Conservation (phyloP, 345 rosid genomes). For the Citrus hindsii region DNA sequence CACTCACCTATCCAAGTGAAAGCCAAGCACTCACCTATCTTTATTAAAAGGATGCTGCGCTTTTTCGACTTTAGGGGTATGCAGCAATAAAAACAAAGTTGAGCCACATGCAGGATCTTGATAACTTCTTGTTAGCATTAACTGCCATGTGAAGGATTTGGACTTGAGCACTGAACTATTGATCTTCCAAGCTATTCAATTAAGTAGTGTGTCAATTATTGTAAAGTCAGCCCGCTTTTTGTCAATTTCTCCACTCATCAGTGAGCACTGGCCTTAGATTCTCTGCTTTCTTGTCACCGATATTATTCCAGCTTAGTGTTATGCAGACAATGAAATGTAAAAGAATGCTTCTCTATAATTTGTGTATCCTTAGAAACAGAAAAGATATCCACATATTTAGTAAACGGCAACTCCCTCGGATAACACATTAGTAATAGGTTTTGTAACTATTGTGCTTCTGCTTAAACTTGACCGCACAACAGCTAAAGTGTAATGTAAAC, state of each 20-base stretch:
- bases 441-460: too few relatives aligned
- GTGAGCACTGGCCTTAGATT: constrained; percentile 10
- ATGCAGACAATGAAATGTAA: not conserved
- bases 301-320: constrained; percentile 1
- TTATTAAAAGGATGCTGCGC: constrained; percentile 9
- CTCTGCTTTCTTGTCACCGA: constrained; percentile 3
- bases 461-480: too few relatives aligned
- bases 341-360: not conserved
- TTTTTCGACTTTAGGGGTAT: constrained; percentile 23
- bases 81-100: constrained; percentile 6
- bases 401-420: not conserved
- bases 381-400: not conserved
- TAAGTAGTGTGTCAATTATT: not conserved
- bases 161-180: not conserved
- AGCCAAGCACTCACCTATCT: not conserved
- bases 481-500: too few relatives aligned
- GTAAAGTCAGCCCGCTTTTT: not conserved
- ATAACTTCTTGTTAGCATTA: not conserved
- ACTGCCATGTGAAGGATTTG: not conserved
- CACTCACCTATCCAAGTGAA: not conserved
- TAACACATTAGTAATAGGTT: not conserved
- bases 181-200: not conserved
- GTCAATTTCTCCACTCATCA: constrained; percentile 9
- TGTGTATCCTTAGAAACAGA: not conserved
- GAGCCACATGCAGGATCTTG: constrained; percentile 9